These are phyloP conservation scores for Corymbia maculata DNA, from an alignment of 345 rosid genomes.

Conservation along the genomic window DNA sequence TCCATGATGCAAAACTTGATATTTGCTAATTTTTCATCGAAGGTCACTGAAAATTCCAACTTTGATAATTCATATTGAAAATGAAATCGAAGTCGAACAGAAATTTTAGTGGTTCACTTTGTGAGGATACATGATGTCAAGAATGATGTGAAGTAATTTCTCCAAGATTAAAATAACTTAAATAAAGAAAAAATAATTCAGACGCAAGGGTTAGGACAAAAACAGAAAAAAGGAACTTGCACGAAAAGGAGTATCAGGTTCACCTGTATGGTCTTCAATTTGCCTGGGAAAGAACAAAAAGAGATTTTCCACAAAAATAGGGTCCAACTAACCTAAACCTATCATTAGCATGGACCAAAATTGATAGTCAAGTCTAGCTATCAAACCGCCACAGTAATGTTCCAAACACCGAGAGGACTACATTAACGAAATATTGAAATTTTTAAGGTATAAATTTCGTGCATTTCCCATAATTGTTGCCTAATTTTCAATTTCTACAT, in stretches of 20 bases:
- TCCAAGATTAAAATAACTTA: background rate
- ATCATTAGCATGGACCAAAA: background rate
- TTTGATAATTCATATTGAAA: background rate
- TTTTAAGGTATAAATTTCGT: background rate
- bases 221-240: background rate
- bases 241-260: background rate
- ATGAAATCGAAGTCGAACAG: background rate
- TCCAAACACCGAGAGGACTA: background rate
- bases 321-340: background rate
- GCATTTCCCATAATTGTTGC: background rate
- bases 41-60: background rate
- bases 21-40: background rate
- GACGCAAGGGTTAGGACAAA: background rate
- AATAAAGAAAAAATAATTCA: background rate
- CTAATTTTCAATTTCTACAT: background rate
- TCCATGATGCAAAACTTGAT: background rate
- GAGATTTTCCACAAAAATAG: background rate
- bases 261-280: background rate
- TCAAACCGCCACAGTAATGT: background rate
- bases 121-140: background rate
- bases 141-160: background rate
- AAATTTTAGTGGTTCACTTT: background rate
- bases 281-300: background rate
- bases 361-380: background rate
- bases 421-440: background rate